phyloP scores from a whole-genome alignment of 225 moss, liverwort and hornwort genomes.

The Lunularia cruciata region DNA sequence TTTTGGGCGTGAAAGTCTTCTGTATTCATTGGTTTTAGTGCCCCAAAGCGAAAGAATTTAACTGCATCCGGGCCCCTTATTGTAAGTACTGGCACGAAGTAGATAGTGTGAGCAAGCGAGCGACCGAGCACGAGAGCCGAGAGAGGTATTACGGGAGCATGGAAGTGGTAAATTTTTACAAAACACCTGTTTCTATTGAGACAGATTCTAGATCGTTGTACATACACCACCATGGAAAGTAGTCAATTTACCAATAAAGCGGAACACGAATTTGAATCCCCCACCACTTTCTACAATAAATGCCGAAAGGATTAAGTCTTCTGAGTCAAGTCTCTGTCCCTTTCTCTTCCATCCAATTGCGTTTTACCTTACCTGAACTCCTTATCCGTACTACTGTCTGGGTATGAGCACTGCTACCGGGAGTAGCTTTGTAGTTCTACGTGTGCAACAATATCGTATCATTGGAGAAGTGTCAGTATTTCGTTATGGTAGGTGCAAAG shows the following conservation, averaged over 20 bases:
- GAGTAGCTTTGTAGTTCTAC: too few species aligned
- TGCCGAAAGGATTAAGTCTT: too few species aligned
- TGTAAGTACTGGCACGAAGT: not conserved
- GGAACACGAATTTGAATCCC: not conserved
- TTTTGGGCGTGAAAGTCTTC: not conserved
- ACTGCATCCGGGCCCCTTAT: not conserved
- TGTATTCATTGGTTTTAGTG: constrained; percentile 12
- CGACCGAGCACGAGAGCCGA: not conserved
- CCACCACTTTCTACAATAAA: not conserved
- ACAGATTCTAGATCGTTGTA: constrained; percentile 5
- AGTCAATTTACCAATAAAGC: constrained; percentile 5
- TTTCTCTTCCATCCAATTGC: too few species aligned
- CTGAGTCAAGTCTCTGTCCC: too few species aligned
- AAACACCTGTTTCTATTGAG: not conserved
- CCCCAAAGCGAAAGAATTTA: constrained; percentile 10
- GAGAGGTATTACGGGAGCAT: constrained; percentile 12
- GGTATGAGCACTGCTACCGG: too few species aligned
- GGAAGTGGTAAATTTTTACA: not conserved
- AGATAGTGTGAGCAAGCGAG: not conserved
- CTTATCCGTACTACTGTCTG: too few species aligned
- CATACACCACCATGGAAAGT: constrained; percentile 16
- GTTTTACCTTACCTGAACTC: too few species aligned
- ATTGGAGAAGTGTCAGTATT: too few species aligned
- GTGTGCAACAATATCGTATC: too few species aligned
- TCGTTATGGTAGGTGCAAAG: too few species aligned